Evolutionary conservation across 768 basidiomycete genomes (phyloP).

Genomic region (Rhodotorula diobovata): DNA sequence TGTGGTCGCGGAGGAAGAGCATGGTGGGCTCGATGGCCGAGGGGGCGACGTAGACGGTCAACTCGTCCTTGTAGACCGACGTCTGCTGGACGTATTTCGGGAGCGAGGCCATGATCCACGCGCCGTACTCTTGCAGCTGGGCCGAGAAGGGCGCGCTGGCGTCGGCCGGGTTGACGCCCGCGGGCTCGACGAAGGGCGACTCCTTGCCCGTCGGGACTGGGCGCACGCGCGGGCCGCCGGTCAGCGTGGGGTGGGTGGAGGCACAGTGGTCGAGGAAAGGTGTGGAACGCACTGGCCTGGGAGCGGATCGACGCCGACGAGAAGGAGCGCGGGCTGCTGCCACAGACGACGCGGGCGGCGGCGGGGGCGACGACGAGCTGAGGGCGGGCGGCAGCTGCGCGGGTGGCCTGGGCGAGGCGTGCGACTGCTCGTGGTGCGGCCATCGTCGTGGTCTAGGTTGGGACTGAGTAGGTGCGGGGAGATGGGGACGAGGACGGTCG

Average conservation of each 20-base stretch:
- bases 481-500: too few relatives aligned
- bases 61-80: conserved; percentile 91
- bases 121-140: conserved; percentile 81
- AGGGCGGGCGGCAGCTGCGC: conserved; percentile 1
- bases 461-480: too few relatives aligned
- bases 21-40: conserved; percentile 75
- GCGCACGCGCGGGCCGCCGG: background rate
- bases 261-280: too few relatives aligned
- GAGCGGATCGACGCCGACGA: conserved; percentile 17
- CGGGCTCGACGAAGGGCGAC: conserved; percentile 81
- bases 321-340: conserved; percentile 14
- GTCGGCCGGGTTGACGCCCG: conserved; percentile 78
- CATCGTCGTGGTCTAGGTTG: background rate
- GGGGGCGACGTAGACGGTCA: conserved; percentile 81
- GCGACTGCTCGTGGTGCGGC: conserved; percentile 16
- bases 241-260: background rate
- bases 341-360: background rate
- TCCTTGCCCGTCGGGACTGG: conserved; percentile 24
- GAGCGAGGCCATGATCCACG: conserved; percentile 84
- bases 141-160: conserved; percentile 69
- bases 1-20: conserved; percentile 89
- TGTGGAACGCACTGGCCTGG: conserved; percentile 12
- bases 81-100: conserved; percentile 98
- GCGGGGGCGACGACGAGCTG: background rate
- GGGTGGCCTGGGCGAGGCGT: conserved; percentile 10